Evolutionary conservation across 805 yeast species (phyloP), one percentile per base, ranked within the genome.

Genomic region (Cyberlindnera meyerae): DNA sequence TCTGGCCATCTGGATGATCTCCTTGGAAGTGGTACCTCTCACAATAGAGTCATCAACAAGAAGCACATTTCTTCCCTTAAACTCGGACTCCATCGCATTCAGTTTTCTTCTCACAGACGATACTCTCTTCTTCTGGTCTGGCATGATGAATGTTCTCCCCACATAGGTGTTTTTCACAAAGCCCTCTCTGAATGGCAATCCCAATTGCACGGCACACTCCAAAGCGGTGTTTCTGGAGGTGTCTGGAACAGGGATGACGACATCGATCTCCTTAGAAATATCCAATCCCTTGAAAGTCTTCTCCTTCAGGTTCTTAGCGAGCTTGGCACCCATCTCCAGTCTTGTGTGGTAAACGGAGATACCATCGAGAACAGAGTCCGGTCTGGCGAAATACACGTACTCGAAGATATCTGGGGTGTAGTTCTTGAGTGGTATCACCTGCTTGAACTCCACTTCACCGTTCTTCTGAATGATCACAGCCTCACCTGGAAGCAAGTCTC

Each of bases 71-170:
- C 87, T 77, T 45, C 77, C 93, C 47, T 75, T 73, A 60, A 93
- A 93, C 65, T 93, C 98, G 31, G 84, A 75, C 42, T 79, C 87
- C 96, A 93, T 93, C 8, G 98, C 97, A 62, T 93, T 93, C 55
- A 93, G 72, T 65, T 93, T 93, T 52, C 95, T 76, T 58, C 98
- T 77, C 13, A 93, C 98, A 17, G 94, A 82, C 3, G 96, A 86
- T 34, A 89, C 79, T 62, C 98, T 78, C 63, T 89, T 94, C 59
- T 79, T 77, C 69, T 93, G 98, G 66, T 87, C 89, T 12, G 98
- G 97, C 98, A 93, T 93, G 55, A 93, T 93, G 58, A 93, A 93
- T 1, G 98, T 93, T 63, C 98, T 79, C 22, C 98, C 98, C 42
- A 93, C 95, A 57, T 93, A 93, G 53, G 97, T 75, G 67, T 93